Base-by-base conservation (phyloP, 1,139 yeast genomes). In the Waltiozyma sp. region DNA sequence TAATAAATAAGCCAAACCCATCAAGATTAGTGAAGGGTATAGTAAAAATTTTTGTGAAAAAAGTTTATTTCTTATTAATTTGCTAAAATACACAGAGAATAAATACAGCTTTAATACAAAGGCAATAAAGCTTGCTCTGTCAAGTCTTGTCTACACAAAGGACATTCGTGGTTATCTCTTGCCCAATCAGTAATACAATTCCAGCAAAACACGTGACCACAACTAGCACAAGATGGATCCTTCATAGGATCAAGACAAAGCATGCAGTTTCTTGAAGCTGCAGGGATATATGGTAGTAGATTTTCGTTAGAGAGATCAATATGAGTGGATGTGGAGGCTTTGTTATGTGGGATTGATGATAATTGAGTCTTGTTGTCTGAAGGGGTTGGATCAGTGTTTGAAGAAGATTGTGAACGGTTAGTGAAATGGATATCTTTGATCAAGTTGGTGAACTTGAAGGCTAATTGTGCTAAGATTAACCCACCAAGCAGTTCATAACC, bases 171-270 rank as follows among this genome's bases (percentile, higher is more conserved):
- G 52, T 77, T 75, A 47, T 88, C 95, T 49, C 87, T 68, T 44
- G 88, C 76, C 97, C 97, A 91, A 53, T 85, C 95, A 7, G 79
- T 72, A 8, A 87, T 78, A 59, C 98, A 91, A 7, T 70, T 72
- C 97, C 97, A 91, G 62, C 98, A 91, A 60, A 85, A 89, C 16
- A 86, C 49, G 60, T 91, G 98, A 0, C 98, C 98, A 63, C 98
- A 91, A 10, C 80, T 75, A 0, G 95, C 88, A 45, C 88, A 77
- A 1, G 95, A 70, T 1, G 98, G 97, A 49, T 84, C 76, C 2
- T 67, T 69, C 94, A 91, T 85, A 16, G 73, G 69, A 7, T 85
- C 80, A 33, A 89, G 68, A 58, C 98, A 91, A 35, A 91, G 68
- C 69, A 88, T 82, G 58, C 98, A 91, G 40, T 72, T 69, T 41